Conservation (phyloP, 176 grass and related monocot species). For the Eragrostis curvula region DNA sequence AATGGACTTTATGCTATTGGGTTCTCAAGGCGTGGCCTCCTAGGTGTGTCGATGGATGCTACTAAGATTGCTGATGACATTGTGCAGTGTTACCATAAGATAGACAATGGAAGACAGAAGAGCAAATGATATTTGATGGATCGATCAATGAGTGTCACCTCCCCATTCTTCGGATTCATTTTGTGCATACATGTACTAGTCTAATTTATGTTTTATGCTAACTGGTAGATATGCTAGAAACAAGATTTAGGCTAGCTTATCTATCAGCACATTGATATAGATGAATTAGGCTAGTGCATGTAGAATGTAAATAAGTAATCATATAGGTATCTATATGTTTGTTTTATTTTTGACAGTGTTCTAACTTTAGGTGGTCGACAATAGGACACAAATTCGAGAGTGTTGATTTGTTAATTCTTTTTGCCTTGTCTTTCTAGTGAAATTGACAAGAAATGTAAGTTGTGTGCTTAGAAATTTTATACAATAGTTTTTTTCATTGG, state of each 20-base stretch:
- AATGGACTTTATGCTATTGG: slow-evolving; percentile 81
- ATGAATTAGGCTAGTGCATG: slow-evolving; percentile 45
- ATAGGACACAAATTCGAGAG: background rate
- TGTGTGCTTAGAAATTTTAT: too few species aligned
- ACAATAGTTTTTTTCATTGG: too few species aligned
- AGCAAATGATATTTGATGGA: slow-evolving; percentile 2
- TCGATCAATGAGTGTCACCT: background rate
- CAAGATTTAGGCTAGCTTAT: background rate
- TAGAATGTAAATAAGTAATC: slow-evolving; percentile 43
- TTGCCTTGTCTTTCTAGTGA: slow-evolving; percentile 3
- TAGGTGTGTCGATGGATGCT: slow-evolving; percentile 76
- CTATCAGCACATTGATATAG: background rate
- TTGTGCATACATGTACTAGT: slow-evolving; percentile 42
- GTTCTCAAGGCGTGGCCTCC: slow-evolving; percentile 69
- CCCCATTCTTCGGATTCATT: slow-evolving; percentile 15
- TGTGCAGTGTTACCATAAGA: slow-evolving; percentile 35
- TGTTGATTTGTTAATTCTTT: slow-evolving; percentile 28
- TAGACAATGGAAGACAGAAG: slow-evolving; percentile 1
- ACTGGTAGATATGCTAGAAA: slow-evolving; percentile 24
- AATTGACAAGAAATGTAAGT: background rate
- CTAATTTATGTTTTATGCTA: slow-evolving; percentile 18
- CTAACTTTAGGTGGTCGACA: slow-evolving; percentile 41
- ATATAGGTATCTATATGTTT: slow-evolving; percentile 25
- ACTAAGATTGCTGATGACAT: slow-evolving; percentile 67
- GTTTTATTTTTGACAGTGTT: slow-evolving; percentile 33